Percentiles rank a stretch among this genome's conserved stretches.
Conservation (phyloP, 2,329 filamentous ascomycete genomes). For the Phialophora verrucosa region DNA sequence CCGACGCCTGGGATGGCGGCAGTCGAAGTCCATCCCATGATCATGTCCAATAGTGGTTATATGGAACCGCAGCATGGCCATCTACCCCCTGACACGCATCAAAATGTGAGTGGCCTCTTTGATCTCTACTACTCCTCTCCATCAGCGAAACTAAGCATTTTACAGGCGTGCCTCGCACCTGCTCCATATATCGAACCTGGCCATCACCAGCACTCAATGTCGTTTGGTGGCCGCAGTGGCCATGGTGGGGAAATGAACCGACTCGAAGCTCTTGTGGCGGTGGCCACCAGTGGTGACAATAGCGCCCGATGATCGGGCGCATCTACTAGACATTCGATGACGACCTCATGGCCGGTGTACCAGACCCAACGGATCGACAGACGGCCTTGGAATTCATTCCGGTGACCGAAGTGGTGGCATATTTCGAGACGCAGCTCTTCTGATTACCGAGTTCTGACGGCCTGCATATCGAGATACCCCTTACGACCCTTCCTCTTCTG, state of each 20-base stretch:
- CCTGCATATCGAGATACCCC: slow-evolving; percentile 36
- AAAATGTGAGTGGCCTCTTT: slow-evolving; percentile 46
- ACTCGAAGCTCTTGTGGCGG: slow-evolving; percentile 57
- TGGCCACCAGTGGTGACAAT: slow-evolving; percentile 56
- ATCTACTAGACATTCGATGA: slow-evolving; percentile 6
- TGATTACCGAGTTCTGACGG: slow-evolving; percentile 31
- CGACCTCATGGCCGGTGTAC: slow-evolving; percentile 9
- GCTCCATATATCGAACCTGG: slow-evolving; percentile 29
- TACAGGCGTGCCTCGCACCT: slow-evolving; percentile 34
- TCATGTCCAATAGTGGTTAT: slow-evolving; percentile 55
- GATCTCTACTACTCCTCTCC: slow-evolving; percentile 40
- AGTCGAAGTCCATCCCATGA: slow-evolving; percentile 56
- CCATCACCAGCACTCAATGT: slow-evolving; percentile 23
- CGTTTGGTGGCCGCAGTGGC: slow-evolving; percentile 36
- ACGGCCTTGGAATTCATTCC: slow-evolving; percentile 15
- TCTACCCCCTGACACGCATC: slow-evolving; percentile 46
- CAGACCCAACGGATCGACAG: slow-evolving; percentile 2
- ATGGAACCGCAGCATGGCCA: slow-evolving; percentile 51
- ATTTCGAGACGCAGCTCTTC: slow-evolving; percentile 31
- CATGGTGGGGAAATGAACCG: slow-evolving; percentile 51
- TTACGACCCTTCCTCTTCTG: slow-evolving; percentile 25
- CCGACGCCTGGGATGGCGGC: slow-evolving; percentile 55
- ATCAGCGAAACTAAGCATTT: slow-evolving; percentile 39
- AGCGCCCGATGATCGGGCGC: slow-evolving; percentile 31
- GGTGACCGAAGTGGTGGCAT: slow-evolving; percentile 23